phyloP scores from a whole-genome alignment of 2,329 filamentous ascomycete genomes.

The Pseudocercospora crystallina region DNA sequence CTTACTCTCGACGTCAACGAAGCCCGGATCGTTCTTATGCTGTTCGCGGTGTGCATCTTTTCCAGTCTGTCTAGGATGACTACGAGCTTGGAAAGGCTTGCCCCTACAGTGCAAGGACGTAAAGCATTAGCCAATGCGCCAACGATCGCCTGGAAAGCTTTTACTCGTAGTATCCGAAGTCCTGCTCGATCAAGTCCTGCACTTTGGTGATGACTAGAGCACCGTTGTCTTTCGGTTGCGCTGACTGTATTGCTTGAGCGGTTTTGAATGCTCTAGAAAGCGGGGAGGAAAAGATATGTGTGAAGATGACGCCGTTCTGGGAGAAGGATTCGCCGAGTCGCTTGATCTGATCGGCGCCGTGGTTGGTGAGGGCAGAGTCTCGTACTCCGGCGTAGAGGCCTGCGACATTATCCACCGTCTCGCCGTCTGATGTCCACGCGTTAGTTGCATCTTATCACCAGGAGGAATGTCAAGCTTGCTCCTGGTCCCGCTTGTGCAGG shows the following conservation, averaged over 20 bases:
- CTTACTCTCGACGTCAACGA: constrained; percentile 64
- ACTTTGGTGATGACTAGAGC: constrained; percentile 42
- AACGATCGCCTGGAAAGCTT: constrained; percentile 22
- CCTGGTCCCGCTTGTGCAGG: neutral
- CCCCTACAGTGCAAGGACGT: no score
- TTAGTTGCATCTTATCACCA: constrained; percentile 56
- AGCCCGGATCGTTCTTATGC: constrained; percentile 44
- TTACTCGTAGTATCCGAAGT: constrained; percentile 72
- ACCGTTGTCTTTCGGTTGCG: constrained; percentile 42
- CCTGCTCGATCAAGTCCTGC: constrained; percentile 65
- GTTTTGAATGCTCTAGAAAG: constrained; percentile 72
- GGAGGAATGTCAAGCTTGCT: neutral
- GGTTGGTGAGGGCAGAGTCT: constrained; percentile 77
- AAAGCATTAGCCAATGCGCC: no score
- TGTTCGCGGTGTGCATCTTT: constrained; percentile 42
- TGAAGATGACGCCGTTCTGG: constrained; percentile 62
- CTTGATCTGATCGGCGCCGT: constrained; percentile 77
- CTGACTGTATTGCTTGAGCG: constrained; percentile 63
- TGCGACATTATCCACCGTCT: constrained; percentile 84
- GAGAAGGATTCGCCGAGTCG: constrained; percentile 68
- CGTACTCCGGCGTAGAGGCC: constrained; percentile 75
- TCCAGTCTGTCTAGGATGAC: constrained; percentile 35
- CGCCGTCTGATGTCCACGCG: constrained; percentile 55
- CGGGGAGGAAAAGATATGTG: constrained; percentile 75
- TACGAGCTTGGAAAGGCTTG: constrained; percentile 51